Evolutionary conservation across 768 basidiomycete genomes (phyloP).

Genomic region (Hemileccinum impolitum): DNA sequence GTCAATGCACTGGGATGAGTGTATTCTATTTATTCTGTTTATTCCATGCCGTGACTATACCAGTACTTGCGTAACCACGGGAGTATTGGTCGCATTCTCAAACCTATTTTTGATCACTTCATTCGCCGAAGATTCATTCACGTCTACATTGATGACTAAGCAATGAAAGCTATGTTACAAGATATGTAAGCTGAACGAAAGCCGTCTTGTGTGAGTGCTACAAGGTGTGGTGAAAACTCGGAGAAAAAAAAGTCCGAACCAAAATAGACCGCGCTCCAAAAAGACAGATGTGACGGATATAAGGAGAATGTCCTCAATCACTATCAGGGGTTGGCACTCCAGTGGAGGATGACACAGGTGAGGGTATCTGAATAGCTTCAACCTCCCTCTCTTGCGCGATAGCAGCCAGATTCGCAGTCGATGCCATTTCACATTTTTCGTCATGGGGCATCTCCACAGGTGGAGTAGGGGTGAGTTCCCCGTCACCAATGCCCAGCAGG

Average conservation of each 20-base stretch:
- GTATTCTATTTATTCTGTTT: not conserved
- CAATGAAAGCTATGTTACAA: constrained; percentile 8
- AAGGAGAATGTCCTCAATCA: constrained; percentile 15
- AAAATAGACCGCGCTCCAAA: not conserved
- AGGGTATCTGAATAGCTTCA: constrained; percentile 49
- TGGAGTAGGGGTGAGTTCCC: constrained; percentile 50
- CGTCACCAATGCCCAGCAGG: constrained; percentile 63
- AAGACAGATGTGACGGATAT: not conserved
- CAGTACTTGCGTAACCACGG: not conserved
- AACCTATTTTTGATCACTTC: not conserved
- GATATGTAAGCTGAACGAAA: not conserved
- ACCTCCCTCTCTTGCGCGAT: constrained; percentile 59
- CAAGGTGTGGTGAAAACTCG: constrained; percentile 6
- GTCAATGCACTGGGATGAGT: not conserved
- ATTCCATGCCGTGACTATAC: no score
- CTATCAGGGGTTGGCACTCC: constrained; percentile 30
- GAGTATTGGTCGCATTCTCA: not conserved
- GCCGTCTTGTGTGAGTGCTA: constrained; percentile 13
- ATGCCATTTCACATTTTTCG: constrained; percentile 46
- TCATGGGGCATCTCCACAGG: constrained; percentile 45
- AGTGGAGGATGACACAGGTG: constrained; percentile 47
- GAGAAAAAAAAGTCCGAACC: not conserved
- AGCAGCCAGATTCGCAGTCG: constrained; percentile 54
- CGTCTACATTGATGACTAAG: not conserved
- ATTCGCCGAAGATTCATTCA: not conserved